Evolutionary conservation across 1,284 basidiomycete species (phyloP).

Genomic region (Irpex sp.): DNA sequence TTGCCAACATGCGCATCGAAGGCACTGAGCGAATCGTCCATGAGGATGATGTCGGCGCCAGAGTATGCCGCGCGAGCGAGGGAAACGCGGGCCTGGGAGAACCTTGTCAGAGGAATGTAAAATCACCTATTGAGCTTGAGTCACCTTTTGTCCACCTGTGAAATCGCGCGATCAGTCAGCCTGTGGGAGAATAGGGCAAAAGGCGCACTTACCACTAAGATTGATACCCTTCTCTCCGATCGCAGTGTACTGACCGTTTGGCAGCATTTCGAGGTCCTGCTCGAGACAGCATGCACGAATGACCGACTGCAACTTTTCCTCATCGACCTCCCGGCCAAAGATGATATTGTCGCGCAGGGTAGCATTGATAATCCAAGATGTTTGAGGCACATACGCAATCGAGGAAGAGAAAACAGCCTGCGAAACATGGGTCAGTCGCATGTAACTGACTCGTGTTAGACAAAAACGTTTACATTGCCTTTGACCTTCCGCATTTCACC

Average conservation of each 20-base stretch:
- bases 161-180: neutral
- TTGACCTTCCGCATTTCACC: slow-evolving; percentile 73
- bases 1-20: slow-evolving; percentile 72
- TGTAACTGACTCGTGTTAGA: neutral
- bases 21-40: slow-evolving; percentile 71
- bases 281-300: slow-evolving; percentile 60
- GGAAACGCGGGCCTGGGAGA: slow-evolving; percentile 73
- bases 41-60: slow-evolving; percentile 63
- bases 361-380: slow-evolving; percentile 77
- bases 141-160: slow-evolving; percentile 51
- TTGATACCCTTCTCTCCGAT: slow-evolving; percentile 85
- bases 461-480: slow-evolving; percentile 42
- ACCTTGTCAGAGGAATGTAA: neutral
- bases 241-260: slow-evolving; percentile 69
- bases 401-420: slow-evolving; percentile 63
- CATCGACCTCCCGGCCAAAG: slow-evolving; percentile 61
- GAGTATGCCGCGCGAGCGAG: slow-evolving; percentile 82
- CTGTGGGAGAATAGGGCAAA: neutral
- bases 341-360: slow-evolving; percentile 66
- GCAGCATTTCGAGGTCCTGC: slow-evolving; percentile 64
- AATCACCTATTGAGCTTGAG: neutral
- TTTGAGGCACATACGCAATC: slow-evolving; percentile 75
- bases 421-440: neutral
- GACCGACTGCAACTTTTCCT: slow-evolving; percentile 50
- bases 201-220: slow-evolving; percentile 41